Evolutionary conservation across 2,329 filamentous ascomycete genomes (phyloP).

Genomic region (Ceratocystis diversiconidia): DNA sequence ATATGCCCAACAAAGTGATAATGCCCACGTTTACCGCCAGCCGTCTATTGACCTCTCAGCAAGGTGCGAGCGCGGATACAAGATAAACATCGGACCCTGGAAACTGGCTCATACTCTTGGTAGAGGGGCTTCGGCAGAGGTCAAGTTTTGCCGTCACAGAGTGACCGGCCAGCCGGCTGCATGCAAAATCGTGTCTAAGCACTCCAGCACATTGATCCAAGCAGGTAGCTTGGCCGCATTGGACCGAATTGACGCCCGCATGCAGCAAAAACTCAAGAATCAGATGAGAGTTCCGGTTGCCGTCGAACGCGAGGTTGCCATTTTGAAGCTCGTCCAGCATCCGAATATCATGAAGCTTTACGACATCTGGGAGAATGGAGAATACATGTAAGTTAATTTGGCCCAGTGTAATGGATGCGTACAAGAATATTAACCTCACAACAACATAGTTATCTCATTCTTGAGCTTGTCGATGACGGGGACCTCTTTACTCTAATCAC

Average conservation of each 20-base stretch:
- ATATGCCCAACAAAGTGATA: constrained; percentile 1
- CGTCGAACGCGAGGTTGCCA: constrained; percentile 87
- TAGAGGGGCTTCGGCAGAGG: constrained; percentile 76
- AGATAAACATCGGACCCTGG: constrained; percentile 85
- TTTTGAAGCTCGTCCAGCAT: constrained; percentile 93
- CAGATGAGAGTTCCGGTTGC: constrained; percentile 67
- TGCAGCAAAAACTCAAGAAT: constrained; percentile 41
- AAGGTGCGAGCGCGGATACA: constrained; percentile 33
- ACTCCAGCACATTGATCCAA: constrained; percentile 63
- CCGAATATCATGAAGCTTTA: constrained; percentile 87
- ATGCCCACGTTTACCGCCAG: background rate
- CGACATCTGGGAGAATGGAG: constrained; percentile 95
- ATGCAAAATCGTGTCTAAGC: constrained; percentile 88
- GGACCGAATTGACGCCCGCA: constrained; percentile 53
- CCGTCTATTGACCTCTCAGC: background rate
- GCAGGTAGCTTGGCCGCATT: constrained; percentile 75
- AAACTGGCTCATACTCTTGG: constrained; percentile 79
- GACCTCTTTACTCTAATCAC: constrained; percentile 84
- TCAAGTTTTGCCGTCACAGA: constrained; percentile 70
- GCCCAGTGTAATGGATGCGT: background rate
- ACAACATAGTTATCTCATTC: constrained; percentile 63
- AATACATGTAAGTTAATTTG: constrained; percentile 60
- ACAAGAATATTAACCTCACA: background rate
- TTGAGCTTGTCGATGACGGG: constrained; percentile 69
- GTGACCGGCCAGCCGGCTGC: constrained; percentile 69